These are phyloP conservation scores for Leccinum boreale DNA, from an alignment of 768 basidiomycete species.

Conservation along the genomic window DNA sequence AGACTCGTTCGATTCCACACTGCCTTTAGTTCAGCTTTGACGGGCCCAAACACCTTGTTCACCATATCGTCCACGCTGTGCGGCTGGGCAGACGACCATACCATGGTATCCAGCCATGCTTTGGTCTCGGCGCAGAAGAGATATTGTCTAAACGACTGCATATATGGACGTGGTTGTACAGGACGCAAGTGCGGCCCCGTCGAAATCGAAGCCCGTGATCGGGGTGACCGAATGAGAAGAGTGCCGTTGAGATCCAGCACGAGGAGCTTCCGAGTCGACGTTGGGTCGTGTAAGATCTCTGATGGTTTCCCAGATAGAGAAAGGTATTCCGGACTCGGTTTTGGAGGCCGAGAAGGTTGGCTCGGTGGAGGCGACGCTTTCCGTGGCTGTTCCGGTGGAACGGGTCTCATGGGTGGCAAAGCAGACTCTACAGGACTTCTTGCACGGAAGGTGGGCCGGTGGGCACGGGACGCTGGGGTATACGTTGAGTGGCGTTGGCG, in stretches of 20 bases:
- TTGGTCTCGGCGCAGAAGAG: constrained; percentile 59
- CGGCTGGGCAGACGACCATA: constrained; percentile 87
- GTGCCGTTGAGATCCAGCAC: constrained; percentile 70
- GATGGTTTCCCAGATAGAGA: constrained; percentile 31
- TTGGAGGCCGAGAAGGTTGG: neutral
- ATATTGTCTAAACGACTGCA: constrained; percentile 57
- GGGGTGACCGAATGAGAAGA: constrained; percentile 54
- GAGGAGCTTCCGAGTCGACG: constrained; percentile 54
- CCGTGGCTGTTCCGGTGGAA: neutral
- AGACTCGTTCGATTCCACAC: constrained; percentile 82
- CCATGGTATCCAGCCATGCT: constrained; percentile 77
- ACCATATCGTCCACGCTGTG: constrained; percentile 79
- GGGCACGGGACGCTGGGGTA: constrained; percentile 4
- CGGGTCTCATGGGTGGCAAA: neutral
- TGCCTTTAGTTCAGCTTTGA: constrained; percentile 44
- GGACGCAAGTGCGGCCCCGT: constrained; percentile 29
- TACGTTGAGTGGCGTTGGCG: constrained; percentile 11
- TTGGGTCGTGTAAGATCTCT: constrained; percentile 20
- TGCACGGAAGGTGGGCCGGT: constrained; percentile 7
- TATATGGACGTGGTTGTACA: constrained; percentile 63
- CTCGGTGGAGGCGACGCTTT: constrained; percentile 1
- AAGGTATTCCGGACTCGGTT: constrained; percentile 38
- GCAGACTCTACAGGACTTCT: constrained; percentile 5
- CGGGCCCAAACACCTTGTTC: constrained; percentile 49
- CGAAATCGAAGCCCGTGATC: constrained; percentile 17